Evolutionary conservation across 441 rosid genomes (phyloP).

Genomic region (Erysimum pusillum): DNA sequence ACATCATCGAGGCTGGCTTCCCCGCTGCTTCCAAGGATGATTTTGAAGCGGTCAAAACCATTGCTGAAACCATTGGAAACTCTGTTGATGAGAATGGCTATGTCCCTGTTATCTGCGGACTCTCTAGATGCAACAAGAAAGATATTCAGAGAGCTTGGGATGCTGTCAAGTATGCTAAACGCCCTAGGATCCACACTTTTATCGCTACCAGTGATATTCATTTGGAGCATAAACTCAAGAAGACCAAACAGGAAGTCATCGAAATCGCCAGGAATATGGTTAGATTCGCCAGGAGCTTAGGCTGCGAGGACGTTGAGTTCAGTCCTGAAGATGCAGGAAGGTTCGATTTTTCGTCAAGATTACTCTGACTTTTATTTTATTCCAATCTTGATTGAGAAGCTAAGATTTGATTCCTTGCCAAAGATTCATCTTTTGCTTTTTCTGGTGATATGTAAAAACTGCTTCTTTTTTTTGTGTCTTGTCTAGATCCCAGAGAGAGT

Average conservation of each 20-base stretch:
- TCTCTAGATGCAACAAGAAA: slow-evolving; percentile 84
- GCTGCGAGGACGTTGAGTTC: slow-evolving; percentile 91
- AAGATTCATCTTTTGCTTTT: slow-evolving; percentile 15
- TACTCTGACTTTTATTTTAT: no score
- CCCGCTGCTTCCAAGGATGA: slow-evolving; percentile 90
- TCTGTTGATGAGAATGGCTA: slow-evolving; percentile 65
- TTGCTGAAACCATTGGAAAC: slow-evolving; percentile 75
- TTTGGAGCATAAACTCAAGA: slow-evolving; percentile 82
- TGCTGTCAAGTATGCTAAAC: slow-evolving; percentile 80
- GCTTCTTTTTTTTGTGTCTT: not conserved
- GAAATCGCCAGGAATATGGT: slow-evolving; percentile 87
- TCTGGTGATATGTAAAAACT: slow-evolving; percentile 1
- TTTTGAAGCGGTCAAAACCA: slow-evolving; percentile 78
- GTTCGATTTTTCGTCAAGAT: slow-evolving; percentile 44
- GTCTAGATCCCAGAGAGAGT: slow-evolving; percentile 83
- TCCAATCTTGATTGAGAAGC: slow-evolving; percentile 12
- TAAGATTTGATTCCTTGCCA: not conserved
- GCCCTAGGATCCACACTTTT: slow-evolving; percentile 89
- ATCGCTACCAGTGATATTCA: slow-evolving; percentile 93
- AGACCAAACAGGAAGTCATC: slow-evolving; percentile 76
- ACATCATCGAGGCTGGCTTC: slow-evolving; percentile 90
- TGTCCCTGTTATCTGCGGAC: slow-evolving; percentile 94
- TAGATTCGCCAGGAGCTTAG: slow-evolving; percentile 78
- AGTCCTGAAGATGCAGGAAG: slow-evolving; percentile 98
- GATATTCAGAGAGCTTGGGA: slow-evolving; percentile 91